Evolutionary conservation across 768 basidiomycete species (phyloP).

Genomic region (Psilocybe cubensis): DNA sequence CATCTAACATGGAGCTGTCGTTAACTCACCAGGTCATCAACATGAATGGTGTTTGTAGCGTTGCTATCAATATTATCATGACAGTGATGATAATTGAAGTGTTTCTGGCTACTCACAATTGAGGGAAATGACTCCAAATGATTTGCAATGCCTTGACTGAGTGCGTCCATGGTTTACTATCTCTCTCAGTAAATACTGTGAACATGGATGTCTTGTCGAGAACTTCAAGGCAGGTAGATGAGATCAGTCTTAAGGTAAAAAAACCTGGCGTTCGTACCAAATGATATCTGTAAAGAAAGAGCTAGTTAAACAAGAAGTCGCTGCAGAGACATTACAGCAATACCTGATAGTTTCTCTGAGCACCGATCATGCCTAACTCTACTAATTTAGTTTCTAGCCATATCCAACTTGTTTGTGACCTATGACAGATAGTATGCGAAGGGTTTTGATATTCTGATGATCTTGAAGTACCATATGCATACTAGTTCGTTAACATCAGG

Average conservation of each 20-base stretch:
- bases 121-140: conserved; percentile 87
- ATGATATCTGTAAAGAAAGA: conserved; percentile 55
- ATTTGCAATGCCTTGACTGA: conserved; percentile 83
- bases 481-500: conserved; percentile 37
- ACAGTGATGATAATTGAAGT: neutral
- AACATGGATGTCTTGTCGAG: conserved; percentile 92
- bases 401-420: conserved; percentile 87
- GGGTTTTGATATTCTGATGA: neutral
- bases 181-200: conserved; percentile 76
- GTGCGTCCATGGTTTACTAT: conserved; percentile 77
- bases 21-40: conserved; percentile 75
- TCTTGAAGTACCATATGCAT: conserved; percentile 74
- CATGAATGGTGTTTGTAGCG: conserved; percentile 79
- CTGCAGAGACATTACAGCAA: neutral
- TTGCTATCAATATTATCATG: conserved; percentile 38
- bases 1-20: neutral
- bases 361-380: conserved; percentile 84
- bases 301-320: neutral
- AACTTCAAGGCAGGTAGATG: conserved; percentile 43
- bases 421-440: conserved; percentile 23
- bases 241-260: neutral
- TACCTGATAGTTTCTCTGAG: conserved; percentile 71
- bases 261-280: conserved; percentile 43
- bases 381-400: conserved; percentile 90
- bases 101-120: conserved; percentile 54